Conservation (phyloP, 2,329 filamentous ascomycete species). For the Zasmidium angulare region DNA sequence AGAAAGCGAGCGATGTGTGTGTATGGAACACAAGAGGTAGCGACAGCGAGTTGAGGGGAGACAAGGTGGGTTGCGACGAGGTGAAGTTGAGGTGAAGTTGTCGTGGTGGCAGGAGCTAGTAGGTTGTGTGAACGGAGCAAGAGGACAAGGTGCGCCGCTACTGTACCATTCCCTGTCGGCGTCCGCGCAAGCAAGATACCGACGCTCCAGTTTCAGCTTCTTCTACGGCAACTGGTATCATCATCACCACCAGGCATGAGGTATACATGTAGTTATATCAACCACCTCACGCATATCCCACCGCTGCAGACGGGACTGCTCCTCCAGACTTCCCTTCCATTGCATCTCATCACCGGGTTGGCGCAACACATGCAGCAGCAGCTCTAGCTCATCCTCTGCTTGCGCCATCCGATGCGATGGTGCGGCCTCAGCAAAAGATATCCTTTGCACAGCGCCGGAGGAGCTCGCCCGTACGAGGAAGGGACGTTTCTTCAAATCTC, state of each 20-base stretch:
- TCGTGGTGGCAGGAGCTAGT: not conserved
- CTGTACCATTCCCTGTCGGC: not conserved
- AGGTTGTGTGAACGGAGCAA: not conserved
- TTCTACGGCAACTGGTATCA: not conserved
- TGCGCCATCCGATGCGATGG: not conserved
- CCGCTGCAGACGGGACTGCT: not conserved
- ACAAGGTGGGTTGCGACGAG: no score
- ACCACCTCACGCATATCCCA: no score
- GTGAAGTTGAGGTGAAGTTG: no score
- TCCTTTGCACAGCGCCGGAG: not conserved
- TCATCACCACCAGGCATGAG: not conserved
- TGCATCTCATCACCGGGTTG: not conserved
- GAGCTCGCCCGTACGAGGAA: not conserved
- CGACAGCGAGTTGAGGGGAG: not conserved
- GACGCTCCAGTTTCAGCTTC: not conserved
- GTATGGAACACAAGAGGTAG: no score
- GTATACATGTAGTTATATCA: no score
- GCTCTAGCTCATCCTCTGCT: not conserved
- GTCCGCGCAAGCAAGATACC: not conserved
- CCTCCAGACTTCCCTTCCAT: not conserved
- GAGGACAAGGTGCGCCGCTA: not conserved
- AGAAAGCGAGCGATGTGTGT: no score
- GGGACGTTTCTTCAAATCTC: not conserved
- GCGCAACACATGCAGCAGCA: not conserved
- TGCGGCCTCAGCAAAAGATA: not conserved